Base-by-base conservation (phyloP, 345 rosid genomes). In the Mercurialis annua region DNA sequence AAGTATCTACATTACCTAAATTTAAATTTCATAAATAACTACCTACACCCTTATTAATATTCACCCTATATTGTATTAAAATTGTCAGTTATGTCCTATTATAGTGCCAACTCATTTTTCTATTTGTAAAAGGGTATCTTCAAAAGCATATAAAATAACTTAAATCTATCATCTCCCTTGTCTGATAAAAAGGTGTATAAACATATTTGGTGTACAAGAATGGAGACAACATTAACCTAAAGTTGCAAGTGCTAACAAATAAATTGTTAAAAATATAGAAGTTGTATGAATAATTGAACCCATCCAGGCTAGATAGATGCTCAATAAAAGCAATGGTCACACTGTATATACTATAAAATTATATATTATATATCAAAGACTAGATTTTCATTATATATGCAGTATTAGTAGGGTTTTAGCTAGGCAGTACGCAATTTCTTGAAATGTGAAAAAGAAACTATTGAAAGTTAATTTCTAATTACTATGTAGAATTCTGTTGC, bases 131-230 rank as follows among this genome's bases (percentile, higher is more conserved):
- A 62, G 56, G 23, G 76, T 49, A 59, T 62, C 66, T 64, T 7
- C 15, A 6, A 49, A 65, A 48, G 50, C 66, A 53, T 34, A 47
- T 65, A 54, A 57, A 42, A 21, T 49, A 49, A 44, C 49, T 43
- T 30, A 54, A 67, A 71, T 65, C 67, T 68, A 51, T 65, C 24
- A 18, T 11, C 33, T 33, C 40, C 34, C 63, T 23, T 77, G 83
- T 86, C 83, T 63, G 70, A 40, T 12, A 74, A 78, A 82, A 65
- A 78, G 87, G 69, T 53, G 79, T 68, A 61, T 50, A 48, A 61
- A 51, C 59, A 71, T 67, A 63, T 31, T 11, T 46, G 77, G 83
- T 67, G 27, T 63, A 65, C 66, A 59, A 33, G 74, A 65, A 71
- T 52, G 75, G 77, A 73, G 44, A 50, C 65, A 66, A 36, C 15